Base-by-base conservation (phyloP, 768 basidiomycete genomes). In the Phlegmacium glaucopus region DNA sequence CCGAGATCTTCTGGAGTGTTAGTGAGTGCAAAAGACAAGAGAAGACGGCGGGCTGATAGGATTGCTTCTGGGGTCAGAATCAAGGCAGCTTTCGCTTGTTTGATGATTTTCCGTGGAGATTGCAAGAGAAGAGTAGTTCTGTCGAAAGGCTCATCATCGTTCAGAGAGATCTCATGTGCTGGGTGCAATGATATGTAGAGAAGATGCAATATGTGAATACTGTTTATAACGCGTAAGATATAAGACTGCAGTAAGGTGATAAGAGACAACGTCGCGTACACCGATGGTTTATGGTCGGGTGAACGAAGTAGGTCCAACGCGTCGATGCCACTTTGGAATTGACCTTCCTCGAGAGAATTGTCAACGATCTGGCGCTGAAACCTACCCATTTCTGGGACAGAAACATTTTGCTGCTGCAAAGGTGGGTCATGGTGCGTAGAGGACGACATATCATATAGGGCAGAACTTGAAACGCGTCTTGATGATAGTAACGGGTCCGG, bases 261-360 rank as follows among this genome's bases (percentile, higher is more conserved):
- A 29, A 30, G n/a, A n/a, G n/a, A n/a, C n/a, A n/a, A n/a, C n/a
- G 25, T 42, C 22, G 68, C 84, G 60, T 61, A 86, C 87, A 68
- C 57, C 9, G 77, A 76, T 7, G 86, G 87, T 43, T 66, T 79
- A 63, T 75, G 74, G 18, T 72, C 66, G n/a, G 75, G 60, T 0
- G 79, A 77, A 39, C 83, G 79, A 2, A 90, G 62, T 48, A 83
- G 81, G 48, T 80, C 79, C 1, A 90, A 74, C 22, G 78, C 64
- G 11, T 72, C 67, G 25, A 88, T 82, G 6, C 80, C 88, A 5
- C 78, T 72, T 55, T 87, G 82, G 52, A 85, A 87, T 48, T 88
- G 85, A 13, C 82, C 80, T 61, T 90, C 88, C 56, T 90, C 88
- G 15, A 90, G 78, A 49, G 83, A 83, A 44, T 75, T 81, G 58